Conservation (phyloP, 306 rosid genomes). For the Acacia acuminata region DNA sequence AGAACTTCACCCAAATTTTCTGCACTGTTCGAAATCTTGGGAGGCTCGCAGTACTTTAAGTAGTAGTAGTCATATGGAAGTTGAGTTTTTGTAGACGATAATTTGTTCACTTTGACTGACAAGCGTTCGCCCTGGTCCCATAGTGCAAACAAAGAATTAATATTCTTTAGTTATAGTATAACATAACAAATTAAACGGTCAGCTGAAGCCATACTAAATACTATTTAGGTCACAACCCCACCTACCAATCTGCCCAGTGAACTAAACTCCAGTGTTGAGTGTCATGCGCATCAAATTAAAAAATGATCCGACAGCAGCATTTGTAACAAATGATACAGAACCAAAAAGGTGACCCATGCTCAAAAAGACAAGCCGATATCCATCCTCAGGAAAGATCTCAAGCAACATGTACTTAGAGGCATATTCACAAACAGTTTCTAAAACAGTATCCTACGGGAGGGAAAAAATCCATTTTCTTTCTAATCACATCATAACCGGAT, state of each 20-base stretch:
- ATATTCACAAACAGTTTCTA: not conserved
- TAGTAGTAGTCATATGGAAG: conserved; percentile 76
- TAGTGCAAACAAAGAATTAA: not conserved
- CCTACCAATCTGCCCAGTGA: not conserved
- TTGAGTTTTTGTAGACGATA: conserved; percentile 78
- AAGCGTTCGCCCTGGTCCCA: conserved; percentile 50
- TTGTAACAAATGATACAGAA: not conserved
- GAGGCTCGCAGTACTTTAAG: conserved; percentile 62
- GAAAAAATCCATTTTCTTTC: not conserved
- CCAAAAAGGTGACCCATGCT: not conserved
- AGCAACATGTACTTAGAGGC: not conserved
- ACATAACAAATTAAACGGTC: not conserved
- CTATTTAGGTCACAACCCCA: not conserved
- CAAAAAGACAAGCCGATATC: not conserved
- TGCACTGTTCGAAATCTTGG: conserved; percentile 52
- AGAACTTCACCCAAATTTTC: conserved; percentile 84
- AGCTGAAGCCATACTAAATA: not conserved
- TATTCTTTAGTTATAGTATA: not conserved
- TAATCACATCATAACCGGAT: not conserved
- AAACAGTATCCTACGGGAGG: not conserved
- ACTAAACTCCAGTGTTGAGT: not conserved
- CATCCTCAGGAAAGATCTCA: not conserved
- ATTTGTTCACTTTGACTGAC: conserved; percentile 66
- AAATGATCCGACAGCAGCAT: not conserved
- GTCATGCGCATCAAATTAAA: not conserved